Base-by-base conservation (phyloP, 352 stramenopile genomes). In the Globisporangium cylindrosporum region DNA sequence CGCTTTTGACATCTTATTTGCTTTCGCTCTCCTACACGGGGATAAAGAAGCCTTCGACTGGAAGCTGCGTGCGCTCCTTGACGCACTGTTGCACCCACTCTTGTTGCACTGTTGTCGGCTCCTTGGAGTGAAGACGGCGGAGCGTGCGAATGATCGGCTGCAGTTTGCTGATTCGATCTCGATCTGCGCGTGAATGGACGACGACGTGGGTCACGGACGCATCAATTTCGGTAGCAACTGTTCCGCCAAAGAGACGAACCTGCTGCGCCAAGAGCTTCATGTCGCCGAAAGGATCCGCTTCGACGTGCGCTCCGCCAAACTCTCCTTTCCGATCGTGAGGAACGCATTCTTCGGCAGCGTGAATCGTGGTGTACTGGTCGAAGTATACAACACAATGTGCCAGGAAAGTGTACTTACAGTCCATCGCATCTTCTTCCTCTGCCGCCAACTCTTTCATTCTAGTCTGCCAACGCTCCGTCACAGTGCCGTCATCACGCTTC, bases 331-430 rank as follows among this genome's bases (percentile, higher is more conserved):
- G 34, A 10, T 27, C 15, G 38, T 48, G 25, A 9, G 49, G 34
- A 41, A 24, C 7, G 12, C 25, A 66, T 36, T 62, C 38, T 4
- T 38, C 29, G 0, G 61, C 34, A 7, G 53, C 59, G 46, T 69
- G 73, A n/a, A 81, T 27, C 2, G 24, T 66, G 34, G 36, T 29
- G 76, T 72, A 79, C 73, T 66, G 68, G 53, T 87, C 78, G 2
- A 89, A 72, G 62, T 93, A 93, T 20, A 92, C 80, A 1, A 89
- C 74, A 36, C 88, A 95, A 64, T 94, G 88, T 7, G 75, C 74
- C 7, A 95, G 73, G 53, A 88, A 92, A n/a, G 87, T 94, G 60
- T 77, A 79, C 49, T 78, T 71, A 38, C 67, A 81, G 14, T 90
- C 79, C 80, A 94, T 90, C 25, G 80, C 82, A 57, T 91, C 81